A percentile compares a stretch with the other conserved stretches of the same genome.
Evolutionary conservation across 441 rosid genomes (phyloP).

Genomic region (Arabidopsis hybrid): DNA sequence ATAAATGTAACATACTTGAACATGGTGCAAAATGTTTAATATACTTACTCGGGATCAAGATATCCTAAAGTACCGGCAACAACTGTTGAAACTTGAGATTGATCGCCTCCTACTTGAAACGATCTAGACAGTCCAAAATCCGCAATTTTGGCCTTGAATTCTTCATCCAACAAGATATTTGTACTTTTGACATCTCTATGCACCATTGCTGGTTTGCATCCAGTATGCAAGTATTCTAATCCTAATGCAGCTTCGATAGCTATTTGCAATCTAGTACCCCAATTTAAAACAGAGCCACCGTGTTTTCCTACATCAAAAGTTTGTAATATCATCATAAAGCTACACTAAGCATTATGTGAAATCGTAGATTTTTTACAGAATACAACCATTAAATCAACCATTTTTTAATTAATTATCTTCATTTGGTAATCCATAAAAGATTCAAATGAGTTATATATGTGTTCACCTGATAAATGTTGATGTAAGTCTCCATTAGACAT

Average conservation of each 20-base stretch:
- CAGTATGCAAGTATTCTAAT: slow-evolving; percentile 60
- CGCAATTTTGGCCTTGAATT: slow-evolving; percentile 59
- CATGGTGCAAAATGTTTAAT: not conserved
- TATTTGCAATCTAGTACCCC: slow-evolving; percentile 32
- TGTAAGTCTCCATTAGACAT: slow-evolving; percentile 48
- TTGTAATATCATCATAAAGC: not conserved
- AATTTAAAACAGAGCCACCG: slow-evolving; percentile 23
- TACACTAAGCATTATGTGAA: not conserved
- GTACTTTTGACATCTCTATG: slow-evolving; percentile 67
- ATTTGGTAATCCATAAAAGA: not conserved
- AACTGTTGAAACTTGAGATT: slow-evolving; percentile 42
- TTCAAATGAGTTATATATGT: not conserved
- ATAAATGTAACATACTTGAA: not conserved
- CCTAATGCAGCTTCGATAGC: slow-evolving; percentile 47
- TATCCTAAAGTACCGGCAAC: slow-evolving; percentile 63
- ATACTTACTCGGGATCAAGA: slow-evolving; percentile 57
- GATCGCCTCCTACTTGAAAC: slow-evolving; percentile 35
- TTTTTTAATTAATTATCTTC: not conserved
- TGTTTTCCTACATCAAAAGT: slow-evolving; percentile 24
- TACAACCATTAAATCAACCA: not conserved
- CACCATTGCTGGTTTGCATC: slow-evolving; percentile 66
- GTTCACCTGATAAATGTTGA: slow-evolving; percentile 40
- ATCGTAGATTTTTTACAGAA: not conserved
- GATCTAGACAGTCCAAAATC: slow-evolving; percentile 63
- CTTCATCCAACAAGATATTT: slow-evolving; percentile 53